Percentiles rank a stretch among this genome's conserved stretches.
phyloP scores from a whole-genome alignment of 805 yeast species.

The Candida hungchunana region DNA sequence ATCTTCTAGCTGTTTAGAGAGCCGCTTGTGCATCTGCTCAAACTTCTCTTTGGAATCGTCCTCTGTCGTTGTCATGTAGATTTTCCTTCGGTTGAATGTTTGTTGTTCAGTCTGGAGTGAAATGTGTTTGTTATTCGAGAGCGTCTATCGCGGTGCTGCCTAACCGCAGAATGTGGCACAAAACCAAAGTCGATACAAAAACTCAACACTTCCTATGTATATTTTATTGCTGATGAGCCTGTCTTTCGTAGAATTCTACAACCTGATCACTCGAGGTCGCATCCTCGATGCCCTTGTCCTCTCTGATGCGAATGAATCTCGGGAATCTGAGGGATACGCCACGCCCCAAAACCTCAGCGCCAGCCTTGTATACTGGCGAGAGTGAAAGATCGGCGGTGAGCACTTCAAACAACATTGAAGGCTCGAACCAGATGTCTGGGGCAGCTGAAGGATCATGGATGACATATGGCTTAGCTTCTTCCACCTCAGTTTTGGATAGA shows the following conservation, averaged over 20 bases:
- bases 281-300: conserved; percentile 81
- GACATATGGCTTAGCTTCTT: conserved; percentile 61
- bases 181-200: no score
- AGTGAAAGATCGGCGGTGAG: conserved; percentile 86
- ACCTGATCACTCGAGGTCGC: conserved; percentile 84
- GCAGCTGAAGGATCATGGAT: conserved; percentile 66
- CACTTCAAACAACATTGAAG: conserved; percentile 79
- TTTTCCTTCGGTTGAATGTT: no score
- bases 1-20: conserved; percentile 11
- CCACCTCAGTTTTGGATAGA: conserved; percentile 63
- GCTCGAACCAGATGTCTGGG: conserved; percentile 96
- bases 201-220: no score
- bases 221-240: conserved; percentile 31
- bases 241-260: conserved; percentile 76
- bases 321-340: conserved; percentile 91
- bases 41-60: conserved; percentile 5
- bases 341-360: conserved; percentile 62
- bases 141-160: no score
- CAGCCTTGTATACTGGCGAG: conserved; percentile 88
- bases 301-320: conserved; percentile 75
- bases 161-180: no score
- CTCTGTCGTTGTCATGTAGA: no score
- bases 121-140: no score
- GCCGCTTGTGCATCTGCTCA: conserved; percentile 6
- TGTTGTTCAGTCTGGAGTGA: no score